Evolutionary conservation across 2,329 filamentous ascomycete species (phyloP).

Genomic region (Fusarium nelsonii): DNA sequence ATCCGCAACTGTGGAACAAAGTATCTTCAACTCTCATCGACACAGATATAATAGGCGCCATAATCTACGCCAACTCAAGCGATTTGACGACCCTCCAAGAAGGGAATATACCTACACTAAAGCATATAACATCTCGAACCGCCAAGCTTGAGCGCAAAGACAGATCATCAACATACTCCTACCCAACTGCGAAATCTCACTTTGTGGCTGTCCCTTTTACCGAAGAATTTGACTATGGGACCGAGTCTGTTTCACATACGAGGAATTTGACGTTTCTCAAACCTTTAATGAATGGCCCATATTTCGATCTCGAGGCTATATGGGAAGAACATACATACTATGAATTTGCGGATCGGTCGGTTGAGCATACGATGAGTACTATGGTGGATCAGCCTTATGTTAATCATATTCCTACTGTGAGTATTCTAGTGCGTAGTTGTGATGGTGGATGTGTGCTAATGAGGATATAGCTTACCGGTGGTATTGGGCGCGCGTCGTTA

Average conservation of each 20-base stretch:
- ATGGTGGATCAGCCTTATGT: constrained; percentile 86
- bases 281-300: constrained; percentile 70
- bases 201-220: constrained; percentile 64
- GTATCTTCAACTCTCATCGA: neutral
- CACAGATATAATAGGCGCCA: neutral
- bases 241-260: constrained; percentile 74
- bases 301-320: constrained; percentile 79
- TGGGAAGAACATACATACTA: constrained; percentile 83
- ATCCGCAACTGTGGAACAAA: constrained; percentile 42
- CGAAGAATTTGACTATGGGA: constrained; percentile 61
- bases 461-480: constrained; percentile 67
- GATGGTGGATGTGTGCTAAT: neutral
- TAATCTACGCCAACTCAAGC: constrained; percentile 39
- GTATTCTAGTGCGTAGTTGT: constrained; percentile 24
- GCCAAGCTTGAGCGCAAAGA: neutral
- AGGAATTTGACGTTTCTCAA: constrained; percentile 75
- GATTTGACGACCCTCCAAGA: constrained; percentile 8
- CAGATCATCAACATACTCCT: constrained; percentile 54
- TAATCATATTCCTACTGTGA: constrained; percentile 78
- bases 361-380: constrained; percentile 81
- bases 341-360: constrained; percentile 76
- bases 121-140: constrained; percentile 33
- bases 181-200: constrained; percentile 52
- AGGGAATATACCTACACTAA: constrained; percentile 25
- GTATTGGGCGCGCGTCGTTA: constrained; percentile 72